Percentiles rank a stretch among this genome's conserved stretches.
Evolutionary conservation across 306 rosid genomes (phyloP).

Genomic region (Parietaria judaica): DNA sequence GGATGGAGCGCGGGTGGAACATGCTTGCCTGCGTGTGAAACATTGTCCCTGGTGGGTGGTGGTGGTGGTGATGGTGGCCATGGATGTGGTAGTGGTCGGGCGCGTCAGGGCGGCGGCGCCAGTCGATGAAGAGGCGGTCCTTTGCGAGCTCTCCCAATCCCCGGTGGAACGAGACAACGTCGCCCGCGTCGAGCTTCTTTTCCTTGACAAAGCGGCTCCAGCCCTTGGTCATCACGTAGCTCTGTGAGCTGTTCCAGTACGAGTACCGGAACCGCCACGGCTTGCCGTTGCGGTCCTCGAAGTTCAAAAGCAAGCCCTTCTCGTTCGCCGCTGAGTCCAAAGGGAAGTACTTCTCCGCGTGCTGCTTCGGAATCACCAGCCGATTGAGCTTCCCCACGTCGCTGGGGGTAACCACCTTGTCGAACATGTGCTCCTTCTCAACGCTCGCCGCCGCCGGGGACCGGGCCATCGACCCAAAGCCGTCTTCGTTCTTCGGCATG

Average conservation of each 20-base stretch:
- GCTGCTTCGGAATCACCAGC: slow-evolving; percentile 43
- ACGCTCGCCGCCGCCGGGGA: neutral
- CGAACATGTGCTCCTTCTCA: slow-evolving; percentile 41
- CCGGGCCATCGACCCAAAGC: neutral
- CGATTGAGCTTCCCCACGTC: slow-evolving; percentile 45
- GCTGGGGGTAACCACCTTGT: slow-evolving; percentile 46
- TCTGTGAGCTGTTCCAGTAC: slow-evolving; percentile 96
- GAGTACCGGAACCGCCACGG: slow-evolving; percentile 87
- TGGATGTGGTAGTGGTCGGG: slow-evolving; percentile 12
- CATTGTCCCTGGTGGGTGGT: neutral
- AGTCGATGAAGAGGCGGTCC: slow-evolving; percentile 67
- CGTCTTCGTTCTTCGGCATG: slow-evolving; percentile 12
- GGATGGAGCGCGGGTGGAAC: slow-evolving; percentile 2
- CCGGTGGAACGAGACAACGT: slow-evolving; percentile 75
- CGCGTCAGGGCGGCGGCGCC: slow-evolving; percentile 51
- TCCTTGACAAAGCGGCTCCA: slow-evolving; percentile 96
- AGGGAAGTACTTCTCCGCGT: slow-evolving; percentile 41
- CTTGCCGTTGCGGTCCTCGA: slow-evolving; percentile 75
- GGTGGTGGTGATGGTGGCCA: slow-evolving; percentile 7
- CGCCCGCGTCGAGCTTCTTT: slow-evolving; percentile 86
- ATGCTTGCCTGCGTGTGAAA: neutral
- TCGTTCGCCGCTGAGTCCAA: slow-evolving; percentile 62
- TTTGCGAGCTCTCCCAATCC: slow-evolving; percentile 50
- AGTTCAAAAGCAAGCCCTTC: slow-evolving; percentile 64
- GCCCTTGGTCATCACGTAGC: slow-evolving; percentile 97